These are phyloP conservation scores for Gryganskiella cystojenkinii DNA, from an alignment of 192 early-diverging fungal genomes.

Conservation along the genomic window DNA sequence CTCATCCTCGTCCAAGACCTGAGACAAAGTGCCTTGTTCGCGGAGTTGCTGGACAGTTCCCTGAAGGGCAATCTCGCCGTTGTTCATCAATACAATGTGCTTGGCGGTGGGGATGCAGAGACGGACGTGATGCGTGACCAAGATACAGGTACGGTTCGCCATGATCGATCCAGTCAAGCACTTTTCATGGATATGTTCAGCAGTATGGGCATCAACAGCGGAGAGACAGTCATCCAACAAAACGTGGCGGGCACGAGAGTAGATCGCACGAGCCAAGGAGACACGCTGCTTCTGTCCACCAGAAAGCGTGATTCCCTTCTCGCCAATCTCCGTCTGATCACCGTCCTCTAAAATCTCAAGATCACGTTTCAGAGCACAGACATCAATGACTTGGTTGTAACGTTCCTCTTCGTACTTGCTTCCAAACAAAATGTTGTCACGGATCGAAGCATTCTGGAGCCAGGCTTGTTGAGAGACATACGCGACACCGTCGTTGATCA, in stretches of 20 bases:
- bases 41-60: slow-evolving; percentile 47
- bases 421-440: slow-evolving; percentile 84
- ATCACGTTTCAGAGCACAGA: slow-evolving; percentile 85
- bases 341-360: slow-evolving; percentile 79
- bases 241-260: slow-evolving; percentile 64
- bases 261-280: slow-evolving; percentile 80
- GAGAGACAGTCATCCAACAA: slow-evolving; percentile 84
- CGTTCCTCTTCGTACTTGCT: slow-evolving; percentile 70
- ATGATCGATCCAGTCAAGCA: slow-evolving; percentile 79
- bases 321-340: slow-evolving; percentile 88
- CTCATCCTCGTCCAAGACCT: slow-evolving; percentile 54
- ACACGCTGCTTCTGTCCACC: slow-evolving; percentile 86
- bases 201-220: slow-evolving; percentile 90
- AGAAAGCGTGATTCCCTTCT: slow-evolving; percentile 77
- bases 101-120: slow-evolving; percentile 64
- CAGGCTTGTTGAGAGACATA: slow-evolving; percentile 78
- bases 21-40: slow-evolving; percentile 28
- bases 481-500: slow-evolving; percentile 70
- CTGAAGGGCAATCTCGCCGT: slow-evolving; percentile 56
- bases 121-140: slow-evolving; percentile 86
- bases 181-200: slow-evolving; percentile 78
- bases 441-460: slow-evolving; percentile 73
- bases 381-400: slow-evolving; percentile 76
- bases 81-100: slow-evolving; percentile 62
- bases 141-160: slow-evolving; percentile 77